Conservation (phyloP, 2,329 filamentous ascomycete species). For the Botrytis sinoallii region DNA sequence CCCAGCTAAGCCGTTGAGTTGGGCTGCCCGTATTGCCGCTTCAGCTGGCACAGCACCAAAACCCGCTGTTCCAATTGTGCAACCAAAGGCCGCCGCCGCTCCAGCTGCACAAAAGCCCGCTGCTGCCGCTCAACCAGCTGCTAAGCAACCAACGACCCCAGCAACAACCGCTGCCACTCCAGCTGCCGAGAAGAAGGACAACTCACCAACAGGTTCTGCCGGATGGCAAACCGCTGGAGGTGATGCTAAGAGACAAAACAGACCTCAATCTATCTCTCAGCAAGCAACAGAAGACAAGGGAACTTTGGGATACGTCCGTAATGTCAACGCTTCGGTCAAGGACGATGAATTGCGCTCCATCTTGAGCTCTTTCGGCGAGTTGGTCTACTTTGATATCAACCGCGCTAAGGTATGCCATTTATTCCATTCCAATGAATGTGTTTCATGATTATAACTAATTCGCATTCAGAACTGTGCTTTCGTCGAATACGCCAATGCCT, state of each 20-base stretch:
- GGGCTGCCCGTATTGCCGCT: slow-evolving; percentile 68
- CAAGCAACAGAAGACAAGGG: slow-evolving; percentile 65
- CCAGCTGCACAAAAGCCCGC: slow-evolving; percentile 48
- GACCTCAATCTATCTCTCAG: slow-evolving; percentile 63
- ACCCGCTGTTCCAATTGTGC: slow-evolving; percentile 49
- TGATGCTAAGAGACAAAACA: slow-evolving; percentile 76
- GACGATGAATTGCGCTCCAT: slow-evolving; percentile 67
- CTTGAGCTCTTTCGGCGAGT: slow-evolving; percentile 68
- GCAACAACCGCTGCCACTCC: slow-evolving; percentile 49
- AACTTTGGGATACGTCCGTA: slow-evolving; percentile 89
- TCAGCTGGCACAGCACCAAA: slow-evolving; percentile 53
- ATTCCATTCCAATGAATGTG: background rate
- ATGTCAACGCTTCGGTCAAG: slow-evolving; percentile 85
- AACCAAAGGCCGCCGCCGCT: slow-evolving; percentile 55
- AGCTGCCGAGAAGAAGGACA: slow-evolving; percentile 37
- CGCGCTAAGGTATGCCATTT: slow-evolving; percentile 68
- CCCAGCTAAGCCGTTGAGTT: slow-evolving; percentile 63
- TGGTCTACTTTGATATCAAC: slow-evolving; percentile 74
- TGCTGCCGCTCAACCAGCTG: slow-evolving; percentile 37
- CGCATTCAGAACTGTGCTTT: slow-evolving; percentile 83
- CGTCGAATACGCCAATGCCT: slow-evolving; percentile 80
- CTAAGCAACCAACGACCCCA: slow-evolving; percentile 35
- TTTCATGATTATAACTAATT: slow-evolving; percentile 22
- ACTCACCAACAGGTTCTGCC: slow-evolving; percentile 37
- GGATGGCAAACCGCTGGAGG: slow-evolving; percentile 87